Evolutionary conservation across 371 early-diverging fungal species (phyloP), one percentile per base, ranked within the genome.

Genomic region (Zopfochytrium polystomum): DNA sequence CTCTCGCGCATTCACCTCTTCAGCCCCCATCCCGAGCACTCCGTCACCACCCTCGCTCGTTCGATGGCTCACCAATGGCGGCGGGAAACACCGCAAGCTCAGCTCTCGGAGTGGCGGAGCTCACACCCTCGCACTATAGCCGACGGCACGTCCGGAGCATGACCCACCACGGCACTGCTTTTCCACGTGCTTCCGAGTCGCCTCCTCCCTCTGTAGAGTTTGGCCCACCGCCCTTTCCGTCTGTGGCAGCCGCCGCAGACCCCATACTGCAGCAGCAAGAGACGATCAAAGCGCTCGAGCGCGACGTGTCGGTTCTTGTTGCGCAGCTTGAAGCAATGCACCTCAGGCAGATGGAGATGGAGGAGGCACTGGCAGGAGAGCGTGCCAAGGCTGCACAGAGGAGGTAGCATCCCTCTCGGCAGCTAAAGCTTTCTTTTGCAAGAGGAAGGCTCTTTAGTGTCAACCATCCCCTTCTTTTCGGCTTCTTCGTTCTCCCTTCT

Each of bases 251-350:
- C 20, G 9, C 48, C 3, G 34, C 27, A 18, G 20, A 32, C 23
- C 18, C 2, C 27, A 11, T 38, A 7, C 32, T 30, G 50, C 11
- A 2, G 33, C 7, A 34, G 58, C 22, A 2, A 25, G 22, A 26
- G 58, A 33, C 6, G 50, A 30, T 4, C 29, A 60, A 20, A 35
- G 52, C 3, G 55, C 27, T 66, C 13, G 67, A 66, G 38, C 49
- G 54, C 27, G 58, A 66, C 30, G 62, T 66, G 4, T 50, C 56
- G 32, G 52, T 61, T 25, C 42, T 66, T 38, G 44, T 66, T 34
- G 49, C 49, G 34, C 49, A 56, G 46, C 52, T 66, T 26, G 58
- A 43, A 46, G 57, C 35, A 18, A 55, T 66, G 62, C 55, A 52
- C 32, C 58, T 45, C 27, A 23, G 54, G 22, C 58, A 66, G 23